These are phyloP conservation scores for Ogataea angusta DNA, from an alignment of 805 yeast species.

Conservation along the genomic window DNA sequence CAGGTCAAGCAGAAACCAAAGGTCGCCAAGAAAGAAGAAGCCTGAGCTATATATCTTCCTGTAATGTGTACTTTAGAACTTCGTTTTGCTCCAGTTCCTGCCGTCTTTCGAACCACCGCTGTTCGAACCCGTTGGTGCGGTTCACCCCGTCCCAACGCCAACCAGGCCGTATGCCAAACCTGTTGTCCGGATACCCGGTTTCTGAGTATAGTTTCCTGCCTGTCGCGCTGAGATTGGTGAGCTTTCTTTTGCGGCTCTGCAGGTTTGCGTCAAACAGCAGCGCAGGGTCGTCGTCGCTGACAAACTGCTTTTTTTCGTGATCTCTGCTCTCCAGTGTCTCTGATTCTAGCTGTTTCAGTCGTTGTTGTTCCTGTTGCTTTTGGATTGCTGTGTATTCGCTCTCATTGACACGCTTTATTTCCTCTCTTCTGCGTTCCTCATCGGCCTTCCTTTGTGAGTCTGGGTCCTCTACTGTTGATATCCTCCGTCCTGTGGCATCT, in stretches of 20 bases:
- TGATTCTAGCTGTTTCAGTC: conserved; percentile 26
- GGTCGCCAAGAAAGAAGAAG: not conserved
- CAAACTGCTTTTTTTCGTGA: conserved; percentile 29
- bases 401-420: conserved; percentile 31
- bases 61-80: conserved; percentile 34
- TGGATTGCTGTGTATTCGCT: conserved; percentile 40
- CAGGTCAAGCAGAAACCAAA: conserved; percentile 1
- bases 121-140: conserved; percentile 85
- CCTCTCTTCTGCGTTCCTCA: conserved; percentile 21
- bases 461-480: conserved; percentile 8
- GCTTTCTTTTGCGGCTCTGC: conserved; percentile 18
- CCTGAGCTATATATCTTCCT: conserved; percentile 35
- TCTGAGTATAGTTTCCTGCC: conserved; percentile 60
- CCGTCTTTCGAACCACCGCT: conserved; percentile 48
- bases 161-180: conserved; percentile 79
- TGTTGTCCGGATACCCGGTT: conserved; percentile 51
- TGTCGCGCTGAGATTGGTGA: conserved; percentile 26
- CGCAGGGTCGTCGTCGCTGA: conserved; percentile 65
- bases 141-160: conserved; percentile 90
- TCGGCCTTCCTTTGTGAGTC: conserved; percentile 11
- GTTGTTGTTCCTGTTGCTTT: conserved; percentile 34
- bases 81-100: conserved; percentile 35
- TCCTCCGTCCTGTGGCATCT: conserved; percentile 55
- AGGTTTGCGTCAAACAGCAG: conserved; percentile 38
- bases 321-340: conserved; percentile 40